Evolutionary conservation across 2,329 filamentous ascomycete genomes (phyloP).

Genomic region (Dendrostoma leiphaemia): DNA sequence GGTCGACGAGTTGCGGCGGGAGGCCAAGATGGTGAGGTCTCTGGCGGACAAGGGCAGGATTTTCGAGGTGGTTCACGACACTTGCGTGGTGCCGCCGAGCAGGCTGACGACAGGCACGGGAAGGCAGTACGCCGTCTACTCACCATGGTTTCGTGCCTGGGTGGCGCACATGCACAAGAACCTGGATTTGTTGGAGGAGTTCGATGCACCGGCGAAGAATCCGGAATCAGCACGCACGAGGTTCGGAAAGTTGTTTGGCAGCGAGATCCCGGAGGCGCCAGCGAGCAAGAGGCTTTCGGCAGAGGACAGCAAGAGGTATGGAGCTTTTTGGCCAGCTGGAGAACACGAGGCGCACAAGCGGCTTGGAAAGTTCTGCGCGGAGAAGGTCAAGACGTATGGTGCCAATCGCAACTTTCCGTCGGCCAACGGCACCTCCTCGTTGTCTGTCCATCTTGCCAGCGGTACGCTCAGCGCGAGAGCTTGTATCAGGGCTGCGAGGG

Average conservation of each 20-base stretch:
- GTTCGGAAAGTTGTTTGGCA: constrained; percentile 58
- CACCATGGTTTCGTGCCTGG: constrained; percentile 80
- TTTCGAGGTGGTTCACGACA: constrained; percentile 75
- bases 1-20: constrained; percentile 81
- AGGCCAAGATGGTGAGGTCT: constrained; percentile 62
- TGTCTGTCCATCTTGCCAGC: constrained; percentile 69
- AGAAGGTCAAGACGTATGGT: constrained; percentile 61
- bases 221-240: constrained; percentile 37
- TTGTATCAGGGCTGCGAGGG: constrained; percentile 58
- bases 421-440: constrained; percentile 59
- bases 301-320: constrained; percentile 58
- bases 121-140: constrained; percentile 81
- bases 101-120: constrained; percentile 64
- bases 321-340: constrained; percentile 68
- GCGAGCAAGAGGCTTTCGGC: constrained; percentile 58
- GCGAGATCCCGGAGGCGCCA: constrained; percentile 59
- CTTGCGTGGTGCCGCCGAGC: constrained; percentile 78
- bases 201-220: constrained; percentile 57
- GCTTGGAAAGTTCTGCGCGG: constrained; percentile 65
- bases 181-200: constrained; percentile 62
- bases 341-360: constrained; percentile 68
- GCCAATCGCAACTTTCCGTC: constrained; percentile 65
- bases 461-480: constrained; percentile 67
- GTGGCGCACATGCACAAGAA: constrained; percentile 69
- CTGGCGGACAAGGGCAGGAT: constrained; percentile 63